phyloP scores from a whole-genome alignment of 140 eudicot species.

The Oenanthe javanica region DNA sequence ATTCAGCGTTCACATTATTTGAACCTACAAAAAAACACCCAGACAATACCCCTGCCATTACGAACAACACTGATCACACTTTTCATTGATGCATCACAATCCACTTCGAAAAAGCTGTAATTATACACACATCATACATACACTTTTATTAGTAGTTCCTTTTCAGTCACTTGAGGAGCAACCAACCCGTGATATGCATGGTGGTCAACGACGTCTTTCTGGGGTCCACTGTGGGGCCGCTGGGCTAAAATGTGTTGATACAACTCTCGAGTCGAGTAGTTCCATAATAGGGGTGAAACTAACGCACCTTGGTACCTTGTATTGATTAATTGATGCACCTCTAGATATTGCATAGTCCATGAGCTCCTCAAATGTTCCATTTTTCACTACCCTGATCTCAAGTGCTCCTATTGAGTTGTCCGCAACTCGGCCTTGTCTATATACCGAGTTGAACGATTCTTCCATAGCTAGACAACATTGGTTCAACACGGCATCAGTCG shows the following conservation, averaged over 20 bases:
- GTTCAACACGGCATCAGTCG: slow-evolving; percentile 26
- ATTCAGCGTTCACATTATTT: slow-evolving; percentile 21
- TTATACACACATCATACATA: background rate
- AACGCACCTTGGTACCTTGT: slow-evolving; percentile 52
- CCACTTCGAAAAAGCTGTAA: background rate
- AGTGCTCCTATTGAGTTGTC: slow-evolving; percentile 54
- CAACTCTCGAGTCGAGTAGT: slow-evolving; percentile 42
- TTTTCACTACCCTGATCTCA: slow-evolving; percentile 50
- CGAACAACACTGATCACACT: slow-evolving; percentile 8
- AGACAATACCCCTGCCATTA: background rate
- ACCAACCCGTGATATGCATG: background rate
- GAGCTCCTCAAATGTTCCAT: slow-evolving; percentile 54
- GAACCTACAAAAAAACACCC: slow-evolving; percentile 16
- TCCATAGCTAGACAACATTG: slow-evolving; percentile 49
- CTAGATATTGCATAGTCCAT: slow-evolving; percentile 55
- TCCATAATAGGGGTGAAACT: slow-evolving; percentile 47
- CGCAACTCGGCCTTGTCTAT: slow-evolving; percentile 53
- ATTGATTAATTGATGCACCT: slow-evolving; percentile 53
- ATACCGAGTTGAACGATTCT: slow-evolving; percentile 45
- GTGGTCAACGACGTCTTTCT: slow-evolving; percentile 24
- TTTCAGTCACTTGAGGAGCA: background rate
- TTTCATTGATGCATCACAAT: slow-evolving; percentile 8
- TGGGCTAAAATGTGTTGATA: slow-evolving; percentile 47
- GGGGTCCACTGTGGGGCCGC: slow-evolving; percentile 41
- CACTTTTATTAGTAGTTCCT: background rate